Percentiles rank a stretch among this genome's conserved stretches.
Evolutionary conservation across 208 protist genomes (phyloP).

Genomic region (Porcisia deanei): DNA sequence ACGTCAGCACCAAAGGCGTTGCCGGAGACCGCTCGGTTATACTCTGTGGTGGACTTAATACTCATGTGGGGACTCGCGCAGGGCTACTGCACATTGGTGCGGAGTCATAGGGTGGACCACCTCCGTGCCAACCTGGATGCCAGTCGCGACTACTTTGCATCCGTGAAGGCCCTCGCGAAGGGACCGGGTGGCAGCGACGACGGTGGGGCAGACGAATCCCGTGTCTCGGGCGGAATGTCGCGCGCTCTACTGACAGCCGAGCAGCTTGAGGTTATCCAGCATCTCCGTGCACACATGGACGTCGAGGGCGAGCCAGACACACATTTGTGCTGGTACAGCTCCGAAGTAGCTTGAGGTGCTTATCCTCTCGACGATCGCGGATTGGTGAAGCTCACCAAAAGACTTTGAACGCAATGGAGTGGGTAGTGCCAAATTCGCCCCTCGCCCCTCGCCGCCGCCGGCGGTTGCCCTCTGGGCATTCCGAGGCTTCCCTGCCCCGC

Average conservation of each 20-base stretch:
- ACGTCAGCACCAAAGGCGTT: neutral
- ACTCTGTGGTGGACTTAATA: constrained; percentile 53
- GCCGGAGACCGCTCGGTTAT: constrained; percentile 2
- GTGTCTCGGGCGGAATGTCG: neutral
- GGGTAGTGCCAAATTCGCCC: neutral
- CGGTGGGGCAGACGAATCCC: neutral
- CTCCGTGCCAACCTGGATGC: constrained; percentile 42
- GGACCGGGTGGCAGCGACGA: neutral
- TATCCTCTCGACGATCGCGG: neutral
- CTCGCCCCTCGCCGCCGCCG: neutral
- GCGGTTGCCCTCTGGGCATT: neutral
- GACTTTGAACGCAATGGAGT: neutral
- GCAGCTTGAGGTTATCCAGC: constrained; percentile 40
- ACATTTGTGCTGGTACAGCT: constrained; percentile 77
- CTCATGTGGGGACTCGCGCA: constrained; percentile 79
- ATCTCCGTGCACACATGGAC: constrained; percentile 46
- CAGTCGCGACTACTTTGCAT: constrained; percentile 45
- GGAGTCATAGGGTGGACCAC: constrained; percentile 50
- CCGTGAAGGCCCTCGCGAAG: constrained; percentile 8
- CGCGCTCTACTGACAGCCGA: constrained; percentile 37
- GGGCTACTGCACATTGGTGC: constrained; percentile 69
- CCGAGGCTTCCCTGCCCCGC: neutral
- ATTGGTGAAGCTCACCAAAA: neutral
- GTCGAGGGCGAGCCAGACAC: constrained; percentile 36
- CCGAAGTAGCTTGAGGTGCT: constrained; percentile 46